Evolutionary conservation across 768 basidiomycete species (phyloP).

Genomic region (Austroboletus eburneus): DNA sequence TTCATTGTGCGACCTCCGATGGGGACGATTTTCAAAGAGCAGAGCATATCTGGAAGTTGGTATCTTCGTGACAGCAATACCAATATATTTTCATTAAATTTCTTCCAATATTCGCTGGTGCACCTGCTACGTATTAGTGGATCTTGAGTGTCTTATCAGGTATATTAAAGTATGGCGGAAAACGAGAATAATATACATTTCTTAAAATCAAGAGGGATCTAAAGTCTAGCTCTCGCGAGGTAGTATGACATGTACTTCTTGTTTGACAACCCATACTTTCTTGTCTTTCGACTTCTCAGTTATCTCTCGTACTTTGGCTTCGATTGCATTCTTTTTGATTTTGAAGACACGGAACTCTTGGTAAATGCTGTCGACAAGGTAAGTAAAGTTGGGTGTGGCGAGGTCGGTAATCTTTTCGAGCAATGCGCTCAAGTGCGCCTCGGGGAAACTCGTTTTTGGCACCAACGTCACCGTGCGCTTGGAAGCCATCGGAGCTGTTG

Average conservation of each 20-base stretch:
- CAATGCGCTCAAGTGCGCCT: constrained; percentile 55
- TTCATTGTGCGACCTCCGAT: constrained; percentile 33
- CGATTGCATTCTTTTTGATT: constrained; percentile 81
- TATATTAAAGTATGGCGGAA: not conserved
- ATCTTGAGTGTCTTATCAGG: not conserved
- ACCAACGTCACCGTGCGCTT: constrained; percentile 25
- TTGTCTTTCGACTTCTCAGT: constrained; percentile 69
- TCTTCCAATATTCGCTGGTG: not conserved
- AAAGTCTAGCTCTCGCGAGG: not conserved
- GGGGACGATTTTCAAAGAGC: constrained; percentile 27
- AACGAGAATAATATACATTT: not conserved
- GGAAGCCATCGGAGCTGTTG: constrained; percentile 14
- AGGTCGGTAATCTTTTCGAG: constrained; percentile 60
- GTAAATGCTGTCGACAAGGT: constrained; percentile 70
- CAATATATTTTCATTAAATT: not conserved
- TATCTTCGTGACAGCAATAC: constrained; percentile 25
- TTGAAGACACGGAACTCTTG: constrained; percentile 65
- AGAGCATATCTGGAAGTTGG: constrained; percentile 34
- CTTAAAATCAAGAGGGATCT: constrained; percentile 8
- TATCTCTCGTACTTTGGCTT: constrained; percentile 75
- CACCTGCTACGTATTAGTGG: not conserved
- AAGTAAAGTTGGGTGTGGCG: constrained; percentile 56
- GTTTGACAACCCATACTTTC: constrained; percentile 71
- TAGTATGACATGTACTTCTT: constrained; percentile 6
- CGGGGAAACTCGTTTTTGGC: constrained; percentile 66